Evolutionary conservation across 306 rosid species (phyloP).

Genomic region (Dalbergia cochinchinensis): DNA sequence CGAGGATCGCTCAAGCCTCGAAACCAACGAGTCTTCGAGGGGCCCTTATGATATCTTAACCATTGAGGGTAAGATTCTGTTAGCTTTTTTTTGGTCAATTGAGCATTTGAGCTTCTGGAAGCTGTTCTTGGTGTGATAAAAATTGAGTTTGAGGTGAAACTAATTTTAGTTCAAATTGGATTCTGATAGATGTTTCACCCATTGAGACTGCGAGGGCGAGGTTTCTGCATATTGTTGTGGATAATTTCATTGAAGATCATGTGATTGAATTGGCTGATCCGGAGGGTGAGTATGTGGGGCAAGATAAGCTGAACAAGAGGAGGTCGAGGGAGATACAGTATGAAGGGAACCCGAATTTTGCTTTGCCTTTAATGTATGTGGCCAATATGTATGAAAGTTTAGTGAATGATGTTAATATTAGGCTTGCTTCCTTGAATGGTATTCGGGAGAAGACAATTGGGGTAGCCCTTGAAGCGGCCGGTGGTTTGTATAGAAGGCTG

Average conservation of each 20-base stretch:
- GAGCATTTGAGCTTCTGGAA: neutral
- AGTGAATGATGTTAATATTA: slow-evolving; percentile 77
- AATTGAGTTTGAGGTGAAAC: slow-evolving; percentile 28
- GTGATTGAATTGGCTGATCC: slow-evolving; percentile 70
- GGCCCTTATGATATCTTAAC: slow-evolving; percentile 62
- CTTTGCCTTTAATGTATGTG: slow-evolving; percentile 93
- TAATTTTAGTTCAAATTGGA: slow-evolving; percentile 48
- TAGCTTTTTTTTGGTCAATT: neutral
- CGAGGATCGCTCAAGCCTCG: slow-evolving; percentile 81
- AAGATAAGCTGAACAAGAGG: slow-evolving; percentile 82
- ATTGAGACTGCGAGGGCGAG: slow-evolving; percentile 86
- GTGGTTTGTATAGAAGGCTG: slow-evolving; percentile 91
- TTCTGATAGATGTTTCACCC: slow-evolving; percentile 73
- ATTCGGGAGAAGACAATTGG: slow-evolving; percentile 92
- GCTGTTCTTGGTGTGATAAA: neutral
- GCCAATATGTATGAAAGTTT: slow-evolving; percentile 93
- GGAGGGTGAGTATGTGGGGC: slow-evolving; percentile 68
- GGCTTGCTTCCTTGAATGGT: slow-evolving; percentile 87
- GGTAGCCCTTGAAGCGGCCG: slow-evolving; percentile 98
- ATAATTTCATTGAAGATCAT: slow-evolving; percentile 72
- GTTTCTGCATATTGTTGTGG: slow-evolving; percentile 85
- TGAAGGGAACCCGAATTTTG: slow-evolving; percentile 82
- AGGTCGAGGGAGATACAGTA: slow-evolving; percentile 74
- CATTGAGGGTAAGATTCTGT: slow-evolving; percentile 63
- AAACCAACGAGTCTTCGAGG: slow-evolving; percentile 72